These are phyloP conservation scores for Jacaranda mimosifolia DNA, from an alignment of 257 asterid genomes.

Conservation along the genomic window DNA sequence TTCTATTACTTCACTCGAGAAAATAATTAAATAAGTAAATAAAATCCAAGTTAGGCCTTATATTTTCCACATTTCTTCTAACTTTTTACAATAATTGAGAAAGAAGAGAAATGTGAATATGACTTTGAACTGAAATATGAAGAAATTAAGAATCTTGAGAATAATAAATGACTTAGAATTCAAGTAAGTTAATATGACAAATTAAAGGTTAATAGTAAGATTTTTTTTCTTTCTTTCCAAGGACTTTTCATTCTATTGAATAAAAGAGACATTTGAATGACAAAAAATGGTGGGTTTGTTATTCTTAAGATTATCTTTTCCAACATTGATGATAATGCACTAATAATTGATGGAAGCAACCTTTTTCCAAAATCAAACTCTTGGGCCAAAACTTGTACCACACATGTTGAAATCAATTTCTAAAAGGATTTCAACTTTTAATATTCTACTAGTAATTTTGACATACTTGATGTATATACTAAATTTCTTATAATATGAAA, in stretches of 20 bases:
- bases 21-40: neutral
- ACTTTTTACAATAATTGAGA: neutral
- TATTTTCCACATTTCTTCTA: neutral
- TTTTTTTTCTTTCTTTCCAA: neutral
- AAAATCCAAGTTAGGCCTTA: neutral
- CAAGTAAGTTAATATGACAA: neutral
- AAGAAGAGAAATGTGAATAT: neutral
- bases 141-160: neutral
- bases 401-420: neutral
- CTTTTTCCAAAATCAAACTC: neutral
- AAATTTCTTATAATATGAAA: no score
- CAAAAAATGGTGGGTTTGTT: neutral
- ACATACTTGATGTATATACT: no score
- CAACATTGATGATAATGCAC: neutral
- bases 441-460: no score
- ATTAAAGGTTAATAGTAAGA: neutral
- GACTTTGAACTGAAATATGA: neutral
- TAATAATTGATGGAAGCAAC: neutral
- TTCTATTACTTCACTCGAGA: neutral
- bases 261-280: neutral
- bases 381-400: slow-evolving; percentile 4
- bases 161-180: slow-evolving; percentile 19
- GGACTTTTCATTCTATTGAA: neutral
- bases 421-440: neutral
- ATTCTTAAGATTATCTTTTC: neutral